Conservation (phyloP, 768 basidiomycete species). For the Cyclocybe cylindracea region DNA sequence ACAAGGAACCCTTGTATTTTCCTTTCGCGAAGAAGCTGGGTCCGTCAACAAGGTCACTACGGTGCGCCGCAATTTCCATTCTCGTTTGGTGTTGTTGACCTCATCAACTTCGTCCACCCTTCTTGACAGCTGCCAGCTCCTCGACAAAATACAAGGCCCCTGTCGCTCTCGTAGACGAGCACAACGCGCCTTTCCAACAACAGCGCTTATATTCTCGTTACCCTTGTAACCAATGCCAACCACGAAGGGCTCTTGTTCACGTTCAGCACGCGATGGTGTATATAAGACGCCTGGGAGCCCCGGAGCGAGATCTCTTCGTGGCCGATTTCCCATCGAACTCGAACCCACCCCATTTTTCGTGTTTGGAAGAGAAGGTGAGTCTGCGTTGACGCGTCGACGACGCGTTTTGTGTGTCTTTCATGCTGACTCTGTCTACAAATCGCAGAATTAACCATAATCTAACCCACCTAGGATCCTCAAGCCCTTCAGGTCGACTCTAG, state of each 20-base stretch:
- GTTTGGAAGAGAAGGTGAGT: not conserved
- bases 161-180: not conserved
- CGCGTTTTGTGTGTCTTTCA: too few species aligned
- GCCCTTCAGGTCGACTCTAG: not conserved
- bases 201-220: not conserved
- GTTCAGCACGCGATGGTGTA: not conserved
- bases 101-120: not conserved
- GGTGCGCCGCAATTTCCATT: not conserved
- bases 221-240: constrained; percentile 11
- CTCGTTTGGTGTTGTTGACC: not conserved
- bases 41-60: not conserved
- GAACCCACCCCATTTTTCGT: not conserved
- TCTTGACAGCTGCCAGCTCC: not conserved
- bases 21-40: too few species aligned
- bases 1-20: too few species aligned
- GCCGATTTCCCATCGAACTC: not conserved
- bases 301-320: not conserved
- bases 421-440: too few species aligned
- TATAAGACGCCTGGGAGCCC: constrained; percentile 2
- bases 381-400: not conserved
- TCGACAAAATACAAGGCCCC: not conserved
- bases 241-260: constrained; percentile 5
- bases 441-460: too few species aligned
- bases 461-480: not conserved
- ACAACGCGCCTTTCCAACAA: not conserved